Percentiles rank a stretch among this genome's conserved stretches.
These are phyloP conservation scores for Trichosporon coremiiforme DNA, from an alignment of 1,284 basidiomycete genomes.

Conservation along the genomic window DNA sequence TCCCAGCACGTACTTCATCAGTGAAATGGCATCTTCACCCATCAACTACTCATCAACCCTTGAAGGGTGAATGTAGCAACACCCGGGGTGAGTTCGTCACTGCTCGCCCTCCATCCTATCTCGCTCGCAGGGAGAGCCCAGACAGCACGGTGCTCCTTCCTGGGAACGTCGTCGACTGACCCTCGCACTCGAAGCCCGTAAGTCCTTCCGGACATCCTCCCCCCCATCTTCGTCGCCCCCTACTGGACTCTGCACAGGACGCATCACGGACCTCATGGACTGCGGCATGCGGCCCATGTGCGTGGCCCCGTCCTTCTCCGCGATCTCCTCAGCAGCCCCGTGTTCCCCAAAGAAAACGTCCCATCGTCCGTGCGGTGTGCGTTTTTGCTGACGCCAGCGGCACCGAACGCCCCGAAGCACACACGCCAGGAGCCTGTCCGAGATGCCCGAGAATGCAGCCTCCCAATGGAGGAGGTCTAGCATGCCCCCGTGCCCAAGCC, in stretches of 20 bases:
- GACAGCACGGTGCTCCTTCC: background rate
- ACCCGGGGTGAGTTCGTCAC: background rate
- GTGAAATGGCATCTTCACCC: too few species aligned
- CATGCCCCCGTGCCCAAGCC: conserved; percentile 6
- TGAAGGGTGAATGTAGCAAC: too few species aligned
- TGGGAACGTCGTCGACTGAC: background rate
- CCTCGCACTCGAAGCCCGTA: background rate
- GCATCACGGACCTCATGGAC: background rate
- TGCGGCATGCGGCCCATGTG: background rate
- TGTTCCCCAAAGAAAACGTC: background rate
- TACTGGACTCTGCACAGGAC: background rate
- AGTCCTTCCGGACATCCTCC: background rate
- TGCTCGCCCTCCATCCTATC: background rate
- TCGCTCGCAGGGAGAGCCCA: background rate
- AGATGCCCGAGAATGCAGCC: background rate
- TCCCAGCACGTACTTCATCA: too few species aligned
- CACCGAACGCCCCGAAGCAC: background rate
- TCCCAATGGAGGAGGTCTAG: background rate
- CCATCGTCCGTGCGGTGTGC: background rate
- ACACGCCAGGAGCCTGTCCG: background rate
- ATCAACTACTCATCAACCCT: background rate
- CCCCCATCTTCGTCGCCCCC: background rate
- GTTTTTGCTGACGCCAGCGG: background rate
- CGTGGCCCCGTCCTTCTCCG: conserved; percentile 6
- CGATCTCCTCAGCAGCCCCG: background rate